These are phyloP conservation scores for Macadamia integrifolia DNA, from an alignment of 164 flowering plant species.

Conservation along the genomic window DNA sequence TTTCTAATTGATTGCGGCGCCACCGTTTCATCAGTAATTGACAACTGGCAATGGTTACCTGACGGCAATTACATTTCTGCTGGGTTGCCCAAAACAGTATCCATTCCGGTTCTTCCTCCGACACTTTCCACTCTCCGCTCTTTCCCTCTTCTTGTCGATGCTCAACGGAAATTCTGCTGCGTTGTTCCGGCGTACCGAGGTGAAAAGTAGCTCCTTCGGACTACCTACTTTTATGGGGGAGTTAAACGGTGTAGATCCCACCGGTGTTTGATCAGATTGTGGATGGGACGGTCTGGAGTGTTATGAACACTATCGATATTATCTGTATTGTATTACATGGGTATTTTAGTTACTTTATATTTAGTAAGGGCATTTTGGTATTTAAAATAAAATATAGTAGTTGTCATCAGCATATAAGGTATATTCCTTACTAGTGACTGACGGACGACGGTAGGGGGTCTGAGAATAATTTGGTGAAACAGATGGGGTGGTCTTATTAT, in stretches of 20 bases:
- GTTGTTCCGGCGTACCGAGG: constrained; percentile 42
- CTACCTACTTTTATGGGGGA: constrained; percentile 79
- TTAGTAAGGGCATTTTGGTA: too few relatives aligned
- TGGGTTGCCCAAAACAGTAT: constrained; percentile 41
- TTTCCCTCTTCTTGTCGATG: constrained; percentile 37
- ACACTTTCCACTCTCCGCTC: constrained; percentile 65
- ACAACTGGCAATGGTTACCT: constrained; percentile 54
- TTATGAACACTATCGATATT: constrained; percentile 80
- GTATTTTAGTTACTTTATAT: too few relatives aligned
- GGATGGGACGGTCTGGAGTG: constrained; percentile 80
- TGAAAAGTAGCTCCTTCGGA: constrained; percentile 58
- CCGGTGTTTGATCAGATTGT: constrained; percentile 90
- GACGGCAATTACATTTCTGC: constrained; percentile 44
- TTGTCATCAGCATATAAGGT: too few relatives aligned
- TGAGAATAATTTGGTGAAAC: too few relatives aligned
- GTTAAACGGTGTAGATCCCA: constrained; percentile 44
- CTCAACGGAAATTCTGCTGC: constrained; percentile 61
- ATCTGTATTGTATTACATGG: background rate
- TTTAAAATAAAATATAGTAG: too few relatives aligned
- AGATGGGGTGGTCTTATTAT: too few relatives aligned
- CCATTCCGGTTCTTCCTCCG: constrained; percentile 22
- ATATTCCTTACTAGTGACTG: too few relatives aligned
- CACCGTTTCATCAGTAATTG: constrained; percentile 14
- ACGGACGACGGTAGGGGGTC: too few relatives aligned
- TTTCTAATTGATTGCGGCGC: constrained; percentile 73